Conservation (phyloP, 2,329 filamentous ascomycete species). For the Neonectria neomacrospora region DNA sequence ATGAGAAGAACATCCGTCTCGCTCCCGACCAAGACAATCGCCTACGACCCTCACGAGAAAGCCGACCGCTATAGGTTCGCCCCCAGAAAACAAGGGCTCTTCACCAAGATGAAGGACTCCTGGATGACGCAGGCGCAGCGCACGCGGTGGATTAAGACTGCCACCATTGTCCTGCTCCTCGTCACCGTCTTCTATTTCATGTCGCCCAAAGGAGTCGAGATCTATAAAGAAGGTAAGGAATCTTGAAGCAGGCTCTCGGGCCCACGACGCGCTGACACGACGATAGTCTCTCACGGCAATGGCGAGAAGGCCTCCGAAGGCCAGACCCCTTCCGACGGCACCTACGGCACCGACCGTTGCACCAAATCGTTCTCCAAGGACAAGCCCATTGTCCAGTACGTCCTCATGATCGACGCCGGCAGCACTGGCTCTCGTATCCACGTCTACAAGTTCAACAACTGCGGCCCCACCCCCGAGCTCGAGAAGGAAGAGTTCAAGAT, state of each 20-base stretch:
- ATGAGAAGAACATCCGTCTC: constrained; percentile 76
- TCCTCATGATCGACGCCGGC: constrained; percentile 97
- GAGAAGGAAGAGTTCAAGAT: constrained; percentile 94
- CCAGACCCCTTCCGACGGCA: constrained; percentile 68
- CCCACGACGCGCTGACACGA: constrained; percentile 17
- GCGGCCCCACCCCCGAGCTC: constrained; percentile 91
- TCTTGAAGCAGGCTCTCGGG: constrained; percentile 2
- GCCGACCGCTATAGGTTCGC: constrained; percentile 67
- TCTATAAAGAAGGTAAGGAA: constrained; percentile 59
- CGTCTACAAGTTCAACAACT: constrained; percentile 99
- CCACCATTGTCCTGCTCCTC: constrained; percentile 69
- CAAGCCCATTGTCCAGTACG: constrained; percentile 96
- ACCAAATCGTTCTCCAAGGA: constrained; percentile 84
- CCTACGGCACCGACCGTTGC: constrained; percentile 78
- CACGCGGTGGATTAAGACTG: constrained; percentile 73
- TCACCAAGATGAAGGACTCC: constrained; percentile 67
- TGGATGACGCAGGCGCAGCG: constrained; percentile 73
- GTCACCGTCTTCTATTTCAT: constrained; percentile 73
- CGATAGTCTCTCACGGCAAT: constrained; percentile 39
- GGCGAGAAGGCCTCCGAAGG: constrained; percentile 49
- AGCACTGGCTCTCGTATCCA: constrained; percentile 98
- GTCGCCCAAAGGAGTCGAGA: constrained; percentile 67
- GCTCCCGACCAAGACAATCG: constrained; percentile 68
- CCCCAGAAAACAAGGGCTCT: constrained; percentile 58
- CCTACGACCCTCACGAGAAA: constrained; percentile 73